Evolutionary conservation across 495 filamentous ascomycete species (phyloP), one percentile per base, ranked within the genome.

Genomic region (Penicillium crystallinum): DNA sequence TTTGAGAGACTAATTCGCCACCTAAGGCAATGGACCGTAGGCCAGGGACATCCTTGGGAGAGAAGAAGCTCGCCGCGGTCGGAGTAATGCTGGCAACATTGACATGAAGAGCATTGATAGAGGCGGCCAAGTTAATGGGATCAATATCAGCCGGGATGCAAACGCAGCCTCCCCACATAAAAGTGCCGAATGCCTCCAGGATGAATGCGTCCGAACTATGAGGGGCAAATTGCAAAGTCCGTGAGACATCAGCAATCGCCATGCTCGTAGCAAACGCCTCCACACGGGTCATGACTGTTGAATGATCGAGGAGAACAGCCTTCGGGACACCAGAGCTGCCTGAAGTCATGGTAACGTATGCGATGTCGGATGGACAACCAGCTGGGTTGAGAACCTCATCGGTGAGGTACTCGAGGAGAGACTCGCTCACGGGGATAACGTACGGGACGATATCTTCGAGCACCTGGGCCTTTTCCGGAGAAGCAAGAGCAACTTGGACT

Each of bases 271-370:
- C 77, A 37, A 83, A 81, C 2, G 68, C 65, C 9, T 52, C 49
- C 41, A 80, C 77, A 17, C 75, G 63, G 6, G 77, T 65, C n/a
- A 81, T 52, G 18, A 76, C 63, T 11, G 77, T 57, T 11, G 50
- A 27, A 43, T 77, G 74, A 9, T 70, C 64, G 2, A 75, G 63
- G 0, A 73, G 55, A 11, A 75, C 60, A 4, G 59, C 65, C 21
- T 69, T 71, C 0, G 81, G 70, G 52, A 46, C 71, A 66, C 53
- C 60, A 23, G 66, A 71, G 14, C 56, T 64, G 1, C 68, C 70
- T 31, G 77, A 76, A 1, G 82, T 84, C 54, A 78, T 85, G 12
- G 82, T 70, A n/a, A 84, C 63, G 55, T 79, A 87, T 14, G 55
- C 57, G 45, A 70, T 52, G 46, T 73, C 59, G 1, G 54, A 65